A percentile compares a stretch with the other conserved stretches of the same genome.
Conservation (phyloP, 225 moss, liverwort and hornwort species). For the Straminergon stramineum region DNA sequence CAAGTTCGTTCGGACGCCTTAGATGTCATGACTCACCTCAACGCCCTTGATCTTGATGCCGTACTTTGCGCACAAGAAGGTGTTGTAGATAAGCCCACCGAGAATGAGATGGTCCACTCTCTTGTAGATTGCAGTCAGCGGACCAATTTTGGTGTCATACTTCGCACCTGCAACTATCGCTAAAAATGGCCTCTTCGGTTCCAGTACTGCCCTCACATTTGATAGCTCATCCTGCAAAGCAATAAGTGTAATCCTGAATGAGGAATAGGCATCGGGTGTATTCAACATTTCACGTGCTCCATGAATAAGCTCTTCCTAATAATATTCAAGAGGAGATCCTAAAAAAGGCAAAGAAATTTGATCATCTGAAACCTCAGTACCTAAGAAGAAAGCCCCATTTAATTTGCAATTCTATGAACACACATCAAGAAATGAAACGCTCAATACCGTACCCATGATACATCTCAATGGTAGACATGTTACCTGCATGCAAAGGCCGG, state of each 20-base stretch:
- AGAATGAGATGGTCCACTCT: conserved; percentile 45
- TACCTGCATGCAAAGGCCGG: conserved; percentile 93
- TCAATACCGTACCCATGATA: not conserved
- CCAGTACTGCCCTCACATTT: conserved; percentile 43
- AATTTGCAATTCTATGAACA: not conserved
- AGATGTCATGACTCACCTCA: conserved; percentile 1
- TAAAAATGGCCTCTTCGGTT: conserved; percentile 46
- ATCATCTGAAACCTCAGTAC: not conserved
- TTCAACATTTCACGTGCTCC: not conserved
- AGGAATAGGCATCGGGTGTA: not conserved
- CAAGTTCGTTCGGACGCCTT: not conserved
- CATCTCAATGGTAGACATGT: not conserved
- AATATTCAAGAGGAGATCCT: not conserved
- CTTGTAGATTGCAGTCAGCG: conserved; percentile 45
- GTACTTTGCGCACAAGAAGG: conserved; percentile 46
- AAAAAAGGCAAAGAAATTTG: not conserved
- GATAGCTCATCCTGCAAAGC: conserved; percentile 43
- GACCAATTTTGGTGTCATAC: conserved; percentile 63
- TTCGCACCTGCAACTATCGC: conserved; percentile 56
- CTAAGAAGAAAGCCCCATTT: not conserved
- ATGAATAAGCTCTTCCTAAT: not conserved
- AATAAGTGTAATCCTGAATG: not conserved
- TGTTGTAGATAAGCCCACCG: conserved; percentile 58
- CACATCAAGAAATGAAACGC: not conserved
- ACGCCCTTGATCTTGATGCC: conserved; percentile 53